Percentiles rank a stretch among this genome's conserved stretches.
Conservation (phyloP, 179 eudicot species). For the Pouteria campechiana region DNA sequence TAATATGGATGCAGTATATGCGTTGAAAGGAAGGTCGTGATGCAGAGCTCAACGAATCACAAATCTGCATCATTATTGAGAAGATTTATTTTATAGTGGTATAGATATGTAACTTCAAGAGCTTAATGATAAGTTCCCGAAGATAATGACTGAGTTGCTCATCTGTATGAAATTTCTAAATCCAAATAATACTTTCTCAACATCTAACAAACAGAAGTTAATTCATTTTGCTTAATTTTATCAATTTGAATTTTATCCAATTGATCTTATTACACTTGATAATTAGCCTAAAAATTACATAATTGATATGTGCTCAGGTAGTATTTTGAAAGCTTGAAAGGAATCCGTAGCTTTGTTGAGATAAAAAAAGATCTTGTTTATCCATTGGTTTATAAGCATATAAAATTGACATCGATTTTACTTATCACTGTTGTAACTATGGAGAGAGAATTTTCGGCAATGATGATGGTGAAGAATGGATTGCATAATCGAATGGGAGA, state of each 20-base stretch:
- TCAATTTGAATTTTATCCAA: neutral
- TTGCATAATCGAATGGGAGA: conserved; percentile 4
- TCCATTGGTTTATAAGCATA: conserved; percentile 5
- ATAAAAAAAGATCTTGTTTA: neutral
- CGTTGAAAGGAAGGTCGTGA: neutral
- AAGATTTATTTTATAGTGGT: neutral
- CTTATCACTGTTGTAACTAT: neutral
- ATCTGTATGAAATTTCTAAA: too few species aligned
- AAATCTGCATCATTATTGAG: too few species aligned
- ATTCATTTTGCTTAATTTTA: neutral
- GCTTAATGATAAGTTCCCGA: neutral
- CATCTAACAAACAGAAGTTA: neutral
- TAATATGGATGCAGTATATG: neutral
- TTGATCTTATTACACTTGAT: neutral
- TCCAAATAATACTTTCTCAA: neutral
- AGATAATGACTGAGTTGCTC: neutral
- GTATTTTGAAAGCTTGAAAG: neutral
- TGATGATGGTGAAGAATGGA: conserved; percentile 2
- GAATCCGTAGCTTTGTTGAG: conserved; percentile 5
- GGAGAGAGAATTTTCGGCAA: conserved; percentile 5
- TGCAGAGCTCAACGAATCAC: too few species aligned
- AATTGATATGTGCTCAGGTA: conserved; percentile 1
- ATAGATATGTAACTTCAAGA: neutral
- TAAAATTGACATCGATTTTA: conserved; percentile 2
- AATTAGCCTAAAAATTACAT: neutral